Percentiles rank a stretch among this genome's conserved stretches.
phyloP scores from a whole-genome alignment of 2,329 filamentous ascomycete species.

The Clarireedia paspali region DNA sequence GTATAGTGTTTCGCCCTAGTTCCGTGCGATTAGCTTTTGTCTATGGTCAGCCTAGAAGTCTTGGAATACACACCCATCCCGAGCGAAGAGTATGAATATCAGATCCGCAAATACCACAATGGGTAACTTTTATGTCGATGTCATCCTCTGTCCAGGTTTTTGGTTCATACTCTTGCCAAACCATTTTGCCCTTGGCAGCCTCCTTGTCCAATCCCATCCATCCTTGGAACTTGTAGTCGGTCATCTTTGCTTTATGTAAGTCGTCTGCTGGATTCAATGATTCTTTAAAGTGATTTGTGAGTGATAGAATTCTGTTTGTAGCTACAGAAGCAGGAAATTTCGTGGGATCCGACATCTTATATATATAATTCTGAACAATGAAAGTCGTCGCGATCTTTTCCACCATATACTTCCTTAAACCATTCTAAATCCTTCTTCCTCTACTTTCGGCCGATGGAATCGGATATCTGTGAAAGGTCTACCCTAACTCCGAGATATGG shows the following conservation, averaged over 20 bases:
- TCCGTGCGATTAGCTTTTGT: too few relatives aligned
- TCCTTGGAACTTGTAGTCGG: constrained; percentile 31
- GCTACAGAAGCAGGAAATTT: constrained; percentile 16
- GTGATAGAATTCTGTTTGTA: constrained; percentile 13
- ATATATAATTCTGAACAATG: background rate
- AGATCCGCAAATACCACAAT: constrained; percentile 42
- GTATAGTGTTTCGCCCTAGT: constrained; percentile 1
- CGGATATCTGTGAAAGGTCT: too few relatives aligned
- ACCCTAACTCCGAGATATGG: too few relatives aligned
- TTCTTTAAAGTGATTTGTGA: constrained; percentile 21
- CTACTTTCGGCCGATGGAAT: too few relatives aligned
- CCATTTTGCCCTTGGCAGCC: constrained; percentile 29
- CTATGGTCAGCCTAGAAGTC: too few relatives aligned
- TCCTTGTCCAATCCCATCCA: constrained; percentile 32
- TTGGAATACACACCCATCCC: constrained; percentile 21
- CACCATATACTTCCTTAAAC: too few relatives aligned
- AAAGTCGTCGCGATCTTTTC: background rate
- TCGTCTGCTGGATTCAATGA: constrained; percentile 17
- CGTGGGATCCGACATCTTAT: constrained; percentile 17
- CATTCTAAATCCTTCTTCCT: too few relatives aligned
- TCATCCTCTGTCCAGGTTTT: constrained; percentile 43
- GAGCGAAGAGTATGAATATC: constrained; percentile 30
- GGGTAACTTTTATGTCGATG: constrained; percentile 42
- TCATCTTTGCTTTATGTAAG: constrained; percentile 20
- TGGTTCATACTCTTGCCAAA: constrained; percentile 35